Percentiles rank a stretch among this genome's conserved stretches.
These are phyloP conservation scores for Cadophora luteo-olivacea DNA, from an alignment of 2,329 filamentous ascomycete species.

Conservation along the genomic window DNA sequence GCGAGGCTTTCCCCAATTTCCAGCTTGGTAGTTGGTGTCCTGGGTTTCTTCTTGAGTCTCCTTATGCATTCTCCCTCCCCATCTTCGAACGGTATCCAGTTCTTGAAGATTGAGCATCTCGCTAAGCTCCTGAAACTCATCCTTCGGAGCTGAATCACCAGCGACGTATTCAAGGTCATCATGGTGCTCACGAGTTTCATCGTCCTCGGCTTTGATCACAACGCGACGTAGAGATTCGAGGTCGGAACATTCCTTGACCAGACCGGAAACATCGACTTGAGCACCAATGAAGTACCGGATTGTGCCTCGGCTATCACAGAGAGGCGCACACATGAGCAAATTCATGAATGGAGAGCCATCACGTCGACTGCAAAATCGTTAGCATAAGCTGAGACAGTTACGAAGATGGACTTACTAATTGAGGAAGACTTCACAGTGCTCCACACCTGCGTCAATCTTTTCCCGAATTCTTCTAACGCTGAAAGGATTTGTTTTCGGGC, in stretches of 20 bases:
- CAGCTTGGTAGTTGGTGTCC: conserved; percentile 43
- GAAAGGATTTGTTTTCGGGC: conserved; percentile 70
- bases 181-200: conserved; percentile 38
- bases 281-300: conserved; percentile 71
- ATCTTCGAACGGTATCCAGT: conserved; percentile 66
- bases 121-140: conserved; percentile 69
- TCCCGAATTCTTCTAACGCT: conserved; percentile 68
- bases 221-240: conserved; percentile 62
- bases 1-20: conserved; percentile 50
- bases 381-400: conserved; percentile 15
- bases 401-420: conserved; percentile 63
- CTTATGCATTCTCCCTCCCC: conserved; percentile 68
- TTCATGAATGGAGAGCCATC: conserved; percentile 74
- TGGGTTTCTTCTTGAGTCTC: conserved; percentile 53
- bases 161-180: conserved; percentile 23
- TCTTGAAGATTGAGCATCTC: conserved; percentile 75
- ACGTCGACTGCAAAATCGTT: conserved; percentile 53
- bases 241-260: conserved; percentile 66
- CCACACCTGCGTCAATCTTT: conserved; percentile 66
- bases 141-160: conserved; percentile 49
- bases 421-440: conserved; percentile 76
- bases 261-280: conserved; percentile 68
- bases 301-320: conserved; percentile 66
- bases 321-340: conserved; percentile 67
- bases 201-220: conserved; percentile 45